These are phyloP conservation scores for Thielaviopsis euricoi DNA, from an alignment of 2,329 filamentous ascomycete species.

Conservation along the genomic window DNA sequence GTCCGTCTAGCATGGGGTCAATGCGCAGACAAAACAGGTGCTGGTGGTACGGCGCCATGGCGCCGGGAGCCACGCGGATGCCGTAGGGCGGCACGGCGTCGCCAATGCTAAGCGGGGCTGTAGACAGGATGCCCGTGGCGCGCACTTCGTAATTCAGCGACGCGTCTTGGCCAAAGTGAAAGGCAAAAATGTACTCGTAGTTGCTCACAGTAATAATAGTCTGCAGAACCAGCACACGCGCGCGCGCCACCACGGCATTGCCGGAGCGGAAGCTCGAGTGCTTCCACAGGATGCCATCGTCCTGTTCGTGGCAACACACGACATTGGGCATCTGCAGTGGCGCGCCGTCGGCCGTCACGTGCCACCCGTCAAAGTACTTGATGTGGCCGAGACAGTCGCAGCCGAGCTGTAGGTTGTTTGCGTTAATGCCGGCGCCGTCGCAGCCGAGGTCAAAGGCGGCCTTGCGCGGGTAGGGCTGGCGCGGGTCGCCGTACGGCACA, in stretches of 20 bases:
- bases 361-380: conserved; percentile 22
- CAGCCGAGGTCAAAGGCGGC: conserved; percentile 57
- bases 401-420: conserved; percentile 49
- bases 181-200: conserved; percentile 39
- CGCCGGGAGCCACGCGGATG: conserved; percentile 46
- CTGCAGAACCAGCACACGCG: conserved; percentile 43
- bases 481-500: conserved; percentile 49
- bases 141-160: conserved; percentile 21
- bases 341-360: conserved; percentile 18
- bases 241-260: conserved; percentile 38
- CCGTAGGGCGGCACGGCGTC: conserved; percentile 34
- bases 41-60: conserved; percentile 50
- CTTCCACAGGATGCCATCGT: conserved; percentile 45
- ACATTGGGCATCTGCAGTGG: conserved; percentile 21
- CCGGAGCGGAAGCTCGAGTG: conserved; percentile 46
- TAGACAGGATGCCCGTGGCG: conserved; percentile 28
- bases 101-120: conserved; percentile 32
- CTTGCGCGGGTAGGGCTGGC: conserved; percentile 47
- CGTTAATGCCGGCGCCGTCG: conserved; percentile 44
- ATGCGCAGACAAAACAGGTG: conserved; percentile 50
- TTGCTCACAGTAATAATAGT: conserved; percentile 50
- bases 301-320: conserved; percentile 23
- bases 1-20: conserved; percentile 47
- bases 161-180: conserved; percentile 36
- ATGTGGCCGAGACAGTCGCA: conserved; percentile 55